phyloP scores from a whole-genome alignment of 768 basidiomycete species.

The Lentinus tigrinus region DNA sequence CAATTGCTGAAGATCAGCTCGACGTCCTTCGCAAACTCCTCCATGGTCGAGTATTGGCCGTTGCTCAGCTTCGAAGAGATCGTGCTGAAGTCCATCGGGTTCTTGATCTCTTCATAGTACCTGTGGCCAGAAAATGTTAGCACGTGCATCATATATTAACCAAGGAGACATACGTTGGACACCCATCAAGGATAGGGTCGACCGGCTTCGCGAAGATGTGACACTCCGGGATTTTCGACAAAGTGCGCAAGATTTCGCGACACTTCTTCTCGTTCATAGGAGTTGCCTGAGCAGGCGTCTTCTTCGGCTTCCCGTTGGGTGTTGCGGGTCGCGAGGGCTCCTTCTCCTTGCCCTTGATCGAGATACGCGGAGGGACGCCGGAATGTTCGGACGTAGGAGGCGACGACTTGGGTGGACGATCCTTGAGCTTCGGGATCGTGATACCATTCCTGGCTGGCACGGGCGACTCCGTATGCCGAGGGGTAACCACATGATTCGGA shows the following conservation, averaged over 20 bases:
- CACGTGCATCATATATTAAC: neutral
- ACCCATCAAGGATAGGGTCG: slow-evolving; percentile 79
- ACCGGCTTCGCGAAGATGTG: slow-evolving; percentile 80
- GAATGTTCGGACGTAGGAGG: slow-evolving; percentile 18
- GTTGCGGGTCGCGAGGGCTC: slow-evolving; percentile 42
- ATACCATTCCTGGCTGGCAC: slow-evolving; percentile 14
- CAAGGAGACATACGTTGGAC: slow-evolving; percentile 73
- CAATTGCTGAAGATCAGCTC: slow-evolving; percentile 88
- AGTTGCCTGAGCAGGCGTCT: slow-evolving; percentile 34
- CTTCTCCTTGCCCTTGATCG: slow-evolving; percentile 73
- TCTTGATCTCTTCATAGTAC: slow-evolving; percentile 86
- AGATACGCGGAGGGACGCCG: slow-evolving; percentile 37
- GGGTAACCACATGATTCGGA: neutral
- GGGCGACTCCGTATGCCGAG: slow-evolving; percentile 12
- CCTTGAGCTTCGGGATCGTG: slow-evolving; percentile 41
- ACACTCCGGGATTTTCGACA: slow-evolving; percentile 65
- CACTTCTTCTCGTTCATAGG: slow-evolving; percentile 84
- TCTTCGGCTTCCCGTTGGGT: slow-evolving; percentile 36
- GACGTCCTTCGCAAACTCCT: slow-evolving; percentile 75
- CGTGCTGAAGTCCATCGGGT: slow-evolving; percentile 94
- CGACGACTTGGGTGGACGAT: slow-evolving; percentile 36
- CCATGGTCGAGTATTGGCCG: slow-evolving; percentile 76
- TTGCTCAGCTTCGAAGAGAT: slow-evolving; percentile 66
- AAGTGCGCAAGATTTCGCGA: slow-evolving; percentile 60
- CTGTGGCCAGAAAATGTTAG: slow-evolving; percentile 39